phyloP scores from a whole-genome alignment of 2,329 filamentous ascomycete genomes.

The Eutypella sp. region DNA sequence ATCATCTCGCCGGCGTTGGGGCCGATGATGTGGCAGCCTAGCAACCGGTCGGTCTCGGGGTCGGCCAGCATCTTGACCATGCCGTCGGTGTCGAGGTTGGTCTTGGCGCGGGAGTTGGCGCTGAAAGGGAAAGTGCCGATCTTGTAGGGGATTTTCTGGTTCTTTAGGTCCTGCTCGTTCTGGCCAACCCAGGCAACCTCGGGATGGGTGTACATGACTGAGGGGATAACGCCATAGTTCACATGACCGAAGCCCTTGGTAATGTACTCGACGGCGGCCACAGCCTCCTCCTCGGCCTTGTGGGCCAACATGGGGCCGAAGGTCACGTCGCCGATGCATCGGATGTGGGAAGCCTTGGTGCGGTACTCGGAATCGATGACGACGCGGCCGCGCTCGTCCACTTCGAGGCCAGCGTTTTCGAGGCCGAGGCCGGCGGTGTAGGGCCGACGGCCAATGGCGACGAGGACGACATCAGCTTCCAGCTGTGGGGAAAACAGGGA shows the following conservation, averaged over 20 bases:
- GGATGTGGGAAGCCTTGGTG: conserved; percentile 95
- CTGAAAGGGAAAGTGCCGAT: conserved; percentile 94
- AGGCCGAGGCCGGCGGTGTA: conserved; percentile 89
- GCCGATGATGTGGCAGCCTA: conserved; percentile 95
- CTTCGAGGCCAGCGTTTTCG: conserved; percentile 88
- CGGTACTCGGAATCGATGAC: conserved; percentile 99
- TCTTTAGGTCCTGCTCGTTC: conserved; percentile 94
- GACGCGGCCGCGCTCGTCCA: conserved; percentile 88
- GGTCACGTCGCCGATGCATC: conserved; percentile 90
- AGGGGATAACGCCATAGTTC: conserved; percentile 97
- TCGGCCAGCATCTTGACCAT: conserved; percentile 97
- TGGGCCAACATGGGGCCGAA: conserved; percentile 99
- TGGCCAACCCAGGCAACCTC: conserved; percentile 99
- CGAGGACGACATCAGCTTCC: conserved; percentile 90
- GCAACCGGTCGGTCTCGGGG: conserved; percentile 89
- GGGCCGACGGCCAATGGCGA: conserved; percentile 91
- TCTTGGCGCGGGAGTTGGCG: conserved; percentile 98
- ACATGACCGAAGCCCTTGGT: conserved; percentile 97
- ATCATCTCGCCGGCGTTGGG: conserved; percentile 99
- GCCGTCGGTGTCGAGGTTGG: conserved; percentile 92
- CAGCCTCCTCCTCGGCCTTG: conserved; percentile 97
- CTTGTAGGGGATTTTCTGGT: conserved; percentile 83
- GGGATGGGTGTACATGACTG: conserved; percentile 99
- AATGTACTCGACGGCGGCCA: conserved; percentile 93
- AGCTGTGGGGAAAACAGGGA: conserved; percentile 48